Base-by-base conservation (phyloP, 805 yeast genomes). In the Blastobotrys mokoenaii region DNA sequence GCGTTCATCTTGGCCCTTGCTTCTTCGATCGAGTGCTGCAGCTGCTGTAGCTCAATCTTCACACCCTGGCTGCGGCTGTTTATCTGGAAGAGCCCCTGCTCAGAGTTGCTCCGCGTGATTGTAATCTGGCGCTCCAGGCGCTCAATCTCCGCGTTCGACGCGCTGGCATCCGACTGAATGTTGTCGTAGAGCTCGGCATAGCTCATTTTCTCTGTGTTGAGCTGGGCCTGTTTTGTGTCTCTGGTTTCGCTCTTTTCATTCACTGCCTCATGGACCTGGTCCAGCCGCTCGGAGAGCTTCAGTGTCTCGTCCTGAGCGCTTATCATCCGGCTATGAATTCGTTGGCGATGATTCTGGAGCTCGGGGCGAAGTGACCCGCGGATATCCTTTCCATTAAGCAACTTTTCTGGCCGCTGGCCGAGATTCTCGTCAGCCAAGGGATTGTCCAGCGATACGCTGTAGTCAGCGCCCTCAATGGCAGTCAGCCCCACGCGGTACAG, bases 91-190 rank as follows among this genome's bases (percentile, higher is more conserved):
- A 72, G 61, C 39, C 73, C 77, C 47, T 74, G 77, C 47, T 74
- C 71, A 11, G 75, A 68, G 34, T 68, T 65, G 16, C 69, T 66
- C 47, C 73, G 71, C 59, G 75, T 67, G 10, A 66, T 67, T 41
- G 73, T 73, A 41, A 82, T 61, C 46, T 79, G 83, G 32, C 76
- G 69, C 50, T 80, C 84, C 44, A 79, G 61, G 56, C 74, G 73
- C 59, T 82, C 89, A 43, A 79, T 72, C 57, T 82, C 83, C n/a
- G 80, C 73, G 44, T 76, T 73, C 46, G 77, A 74, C 34, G 75
- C 64, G 32, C 73, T 67, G 22, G 73, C 64, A 51, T 78, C 78
- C 52, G 75, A 66, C 38, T 70, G 65, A 77, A 74, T 71, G 38
- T 73, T 67, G 51, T 75, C 80, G 53, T 72, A 73, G 9, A 76